phyloP scores from a whole-genome alignment of 2,329 filamentous ascomycete genomes.

The Exophiala dermatitidis region DNA sequence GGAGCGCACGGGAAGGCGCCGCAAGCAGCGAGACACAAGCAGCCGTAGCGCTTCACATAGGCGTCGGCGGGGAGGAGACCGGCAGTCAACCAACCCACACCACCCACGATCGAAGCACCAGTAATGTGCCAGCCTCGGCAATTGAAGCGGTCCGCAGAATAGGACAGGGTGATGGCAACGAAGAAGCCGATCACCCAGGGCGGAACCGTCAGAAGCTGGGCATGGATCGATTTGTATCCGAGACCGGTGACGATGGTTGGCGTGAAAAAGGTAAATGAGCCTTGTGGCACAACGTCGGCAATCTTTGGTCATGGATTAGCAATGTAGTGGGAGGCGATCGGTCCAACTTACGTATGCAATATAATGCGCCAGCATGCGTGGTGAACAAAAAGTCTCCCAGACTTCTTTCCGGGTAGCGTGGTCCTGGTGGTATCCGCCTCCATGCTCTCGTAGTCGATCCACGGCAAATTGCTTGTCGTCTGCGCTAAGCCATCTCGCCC shows the following conservation, averaged over 20 bases:
- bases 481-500: constrained; percentile 39
- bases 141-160: not conserved
- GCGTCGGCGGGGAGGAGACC: constrained; percentile 55
- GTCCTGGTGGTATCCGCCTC: constrained; percentile 26
- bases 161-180: constrained; percentile 41
- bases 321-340: not conserved
- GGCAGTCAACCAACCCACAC: constrained; percentile 54
- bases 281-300: constrained; percentile 23
- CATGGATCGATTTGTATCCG: constrained; percentile 49
- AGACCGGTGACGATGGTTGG: constrained; percentile 53
- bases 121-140: constrained; percentile 47
- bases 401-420: constrained; percentile 18
- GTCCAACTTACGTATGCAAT: constrained; percentile 19
- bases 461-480: constrained; percentile 41
- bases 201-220: constrained; percentile 61
- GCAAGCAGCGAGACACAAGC: constrained; percentile 59
- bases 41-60: constrained; percentile 59
- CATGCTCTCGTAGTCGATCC: constrained; percentile 40
- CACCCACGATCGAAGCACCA: constrained; percentile 45
- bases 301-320: constrained; percentile 6
- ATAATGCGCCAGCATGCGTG: constrained; percentile 24
- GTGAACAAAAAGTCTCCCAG: constrained; percentile 16
- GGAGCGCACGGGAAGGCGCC: constrained; percentile 64
- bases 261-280: constrained; percentile 33
- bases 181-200: constrained; percentile 57